Evolutionary conservation across 805 yeast genomes (phyloP).

Genomic region (Lipomyces lipofer): DNA sequence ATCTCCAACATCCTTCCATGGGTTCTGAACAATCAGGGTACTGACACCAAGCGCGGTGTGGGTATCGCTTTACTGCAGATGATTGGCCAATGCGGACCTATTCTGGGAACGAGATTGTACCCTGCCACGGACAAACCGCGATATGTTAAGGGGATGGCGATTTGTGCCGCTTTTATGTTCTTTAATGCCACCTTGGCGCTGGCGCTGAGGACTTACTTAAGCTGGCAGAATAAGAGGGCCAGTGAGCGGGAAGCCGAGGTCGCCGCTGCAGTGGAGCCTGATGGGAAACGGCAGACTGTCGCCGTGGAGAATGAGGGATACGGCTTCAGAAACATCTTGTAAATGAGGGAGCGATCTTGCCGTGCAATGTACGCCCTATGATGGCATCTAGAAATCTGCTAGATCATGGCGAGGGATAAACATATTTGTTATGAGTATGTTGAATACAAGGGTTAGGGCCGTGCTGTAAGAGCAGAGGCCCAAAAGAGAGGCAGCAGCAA

Average conservation of each 20-base stretch:
- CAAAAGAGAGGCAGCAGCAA: no score
- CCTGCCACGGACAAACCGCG: not conserved
- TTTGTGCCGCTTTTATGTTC: slow-evolving; percentile 1
- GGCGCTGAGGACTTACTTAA: not conserved
- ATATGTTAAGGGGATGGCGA: not conserved
- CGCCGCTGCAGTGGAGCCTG: not conserved
- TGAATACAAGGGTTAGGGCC: no score
- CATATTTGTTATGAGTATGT: no score
- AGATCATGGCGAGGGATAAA: no score
- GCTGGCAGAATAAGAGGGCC: not conserved
- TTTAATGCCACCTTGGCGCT: not conserved
- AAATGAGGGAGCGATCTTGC: not conserved
- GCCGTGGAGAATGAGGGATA: not conserved
- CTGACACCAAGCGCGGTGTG: slow-evolving; percentile 2
- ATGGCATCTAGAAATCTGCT: no score
- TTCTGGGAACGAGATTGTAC: not conserved
- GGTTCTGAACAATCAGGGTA: slow-evolving; percentile 1
- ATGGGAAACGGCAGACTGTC: not conserved
- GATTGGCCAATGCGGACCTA: not conserved
- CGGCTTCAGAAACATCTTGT: not conserved
- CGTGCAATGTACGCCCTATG: no score
- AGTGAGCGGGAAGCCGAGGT: not conserved
- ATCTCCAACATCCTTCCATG: not conserved
- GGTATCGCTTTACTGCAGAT: not conserved
- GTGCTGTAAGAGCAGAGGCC: no score